These are phyloP conservation scores for Spatholobus suberectus DNA, from an alignment of 306 rosid genomes.

Conservation along the genomic window DNA sequence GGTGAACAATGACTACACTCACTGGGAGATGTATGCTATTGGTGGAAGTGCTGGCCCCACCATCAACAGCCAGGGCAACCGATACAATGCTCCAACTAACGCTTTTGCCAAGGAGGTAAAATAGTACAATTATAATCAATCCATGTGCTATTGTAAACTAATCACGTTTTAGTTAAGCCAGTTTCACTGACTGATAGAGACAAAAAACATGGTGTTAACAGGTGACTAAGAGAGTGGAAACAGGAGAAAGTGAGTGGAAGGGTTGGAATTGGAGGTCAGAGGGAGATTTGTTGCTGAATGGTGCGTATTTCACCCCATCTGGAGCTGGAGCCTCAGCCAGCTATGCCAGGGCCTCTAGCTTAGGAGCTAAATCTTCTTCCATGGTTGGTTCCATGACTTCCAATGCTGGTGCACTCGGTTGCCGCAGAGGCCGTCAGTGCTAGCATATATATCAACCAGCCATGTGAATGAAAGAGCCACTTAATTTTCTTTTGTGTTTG, in stretches of 20 bases:
- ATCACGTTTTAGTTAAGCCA: constrained; percentile 15
- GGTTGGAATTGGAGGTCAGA: constrained; percentile 98
- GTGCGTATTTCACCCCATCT: constrained; percentile 94
- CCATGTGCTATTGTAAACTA: constrained; percentile 8
- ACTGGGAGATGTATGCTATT: constrained; percentile 99
- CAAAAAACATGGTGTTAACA: constrained; percentile 30
- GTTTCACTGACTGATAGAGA: constrained; percentile 3
- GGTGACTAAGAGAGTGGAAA: constrained; percentile 98
- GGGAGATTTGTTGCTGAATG: constrained; percentile 85
- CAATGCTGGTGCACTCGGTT: constrained; percentile 75
- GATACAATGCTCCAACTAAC: constrained; percentile 89
- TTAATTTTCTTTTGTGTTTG: constrained; percentile 33
- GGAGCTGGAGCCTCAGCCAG: constrained; percentile 98
- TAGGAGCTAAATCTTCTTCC: constrained; percentile 95
- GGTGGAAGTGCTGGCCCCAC: constrained; percentile 98
- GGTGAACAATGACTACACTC: constrained; percentile 99
- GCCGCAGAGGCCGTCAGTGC: constrained; percentile 85
- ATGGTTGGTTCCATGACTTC: constrained; percentile 94
- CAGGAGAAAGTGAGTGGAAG: constrained; percentile 67
- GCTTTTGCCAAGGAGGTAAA: constrained; percentile 94
- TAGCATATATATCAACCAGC: constrained; percentile 38
- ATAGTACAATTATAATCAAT: neutral
- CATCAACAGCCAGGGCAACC: constrained; percentile 97
- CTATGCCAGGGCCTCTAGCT: constrained; percentile 98
- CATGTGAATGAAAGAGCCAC: constrained; percentile 40